Base-by-base conservation (phyloP, 768 basidiomycete species). In the Lentinula edodes region DNA sequence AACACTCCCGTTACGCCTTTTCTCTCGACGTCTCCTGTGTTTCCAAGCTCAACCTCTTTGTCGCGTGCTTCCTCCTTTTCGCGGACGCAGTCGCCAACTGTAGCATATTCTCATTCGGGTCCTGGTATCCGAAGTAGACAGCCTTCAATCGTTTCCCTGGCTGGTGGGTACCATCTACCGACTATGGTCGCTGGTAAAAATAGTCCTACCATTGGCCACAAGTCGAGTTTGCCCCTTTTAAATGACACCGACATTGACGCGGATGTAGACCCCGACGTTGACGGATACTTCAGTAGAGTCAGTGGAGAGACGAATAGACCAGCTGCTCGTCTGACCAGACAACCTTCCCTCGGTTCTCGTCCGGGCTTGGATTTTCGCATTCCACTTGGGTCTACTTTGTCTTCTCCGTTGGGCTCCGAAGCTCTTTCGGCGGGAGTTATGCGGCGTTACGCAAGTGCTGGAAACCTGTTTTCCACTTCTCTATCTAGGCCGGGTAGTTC, bases 371-470 rank as follows among this genome's bases (percentile, higher is more conserved):
- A 39, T 18, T 53, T 35, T 53, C 52, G 56, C 16, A 12, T 18
- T 4, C 56, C 39, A 8, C 23, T 42, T 39, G 53, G 53, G n/a
- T 39, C 35, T 20, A 36, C 20, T 10, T 32, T 32, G 6, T 43
- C 56, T 46, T 32, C 20, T 15, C 56, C 16, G 13, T 15, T 48
- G 48, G n/a, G 43, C 36, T 18, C 58, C 35, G 48, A 59, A 36
- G 20, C 45, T n/a, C 6, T 34, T 35, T 38, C 28, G 16, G 9
- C 28, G 15, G 43, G 45, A 12, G 46, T 51, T 51, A 39, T 59
- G 45, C 58, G 58, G 45, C 43, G 58, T 32, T 59, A 59, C 35
- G 58, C 58, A 20, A 59, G 58, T 50, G 58, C 58, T 18, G 58
- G 58, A 35, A 50, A 59, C 18, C 46, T 59, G 20, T 34, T 59